Evolutionary conservation across 176 grass and related monocot genomes (phyloP).

Genomic region (Hordeum vulgare): DNA sequence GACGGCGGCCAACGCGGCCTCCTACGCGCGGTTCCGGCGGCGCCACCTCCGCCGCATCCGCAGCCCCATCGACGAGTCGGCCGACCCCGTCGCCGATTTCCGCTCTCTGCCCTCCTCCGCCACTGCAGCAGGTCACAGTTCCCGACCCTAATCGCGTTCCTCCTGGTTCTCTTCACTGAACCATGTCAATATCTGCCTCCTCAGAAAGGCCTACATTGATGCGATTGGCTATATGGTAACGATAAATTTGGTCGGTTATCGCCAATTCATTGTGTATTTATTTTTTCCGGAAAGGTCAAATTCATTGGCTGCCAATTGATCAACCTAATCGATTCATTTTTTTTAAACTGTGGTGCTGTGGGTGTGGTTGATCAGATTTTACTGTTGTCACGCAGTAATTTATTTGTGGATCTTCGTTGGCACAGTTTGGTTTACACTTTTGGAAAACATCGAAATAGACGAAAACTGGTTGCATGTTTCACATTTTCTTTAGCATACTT

Average conservation of each 20-base stretch:
- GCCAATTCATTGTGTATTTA: neutral
- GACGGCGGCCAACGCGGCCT: constrained; percentile 58
- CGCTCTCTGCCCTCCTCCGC: constrained; percentile 15
- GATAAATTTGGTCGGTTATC: neutral
- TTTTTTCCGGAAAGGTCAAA: neutral
- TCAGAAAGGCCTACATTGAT: neutral
- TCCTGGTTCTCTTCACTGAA: neutral
- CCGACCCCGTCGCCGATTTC: constrained; percentile 70
- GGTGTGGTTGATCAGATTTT: neutral
- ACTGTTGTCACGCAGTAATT: neutral
- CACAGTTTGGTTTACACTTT: neutral
- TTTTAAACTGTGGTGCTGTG: neutral
- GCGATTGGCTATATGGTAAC: neutral
- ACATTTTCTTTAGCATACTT: neutral
- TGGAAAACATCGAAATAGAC: neutral
- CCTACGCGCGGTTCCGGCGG: constrained; percentile 53
- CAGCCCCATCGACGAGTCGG: constrained; percentile 63
- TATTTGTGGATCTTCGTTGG: neutral
- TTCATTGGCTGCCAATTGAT: neutral
- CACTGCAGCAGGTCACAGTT: neutral
- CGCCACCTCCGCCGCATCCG: constrained; percentile 59
- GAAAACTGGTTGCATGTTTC: neutral
- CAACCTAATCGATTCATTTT: neutral
- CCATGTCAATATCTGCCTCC: neutral
- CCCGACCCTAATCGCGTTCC: too few relatives aligned